Evolutionary conservation across 2,329 filamentous ascomycete species (phyloP), one percentile per base, ranked within the genome.

Genomic region (Aaosphaeria pasadenensis): DNA sequence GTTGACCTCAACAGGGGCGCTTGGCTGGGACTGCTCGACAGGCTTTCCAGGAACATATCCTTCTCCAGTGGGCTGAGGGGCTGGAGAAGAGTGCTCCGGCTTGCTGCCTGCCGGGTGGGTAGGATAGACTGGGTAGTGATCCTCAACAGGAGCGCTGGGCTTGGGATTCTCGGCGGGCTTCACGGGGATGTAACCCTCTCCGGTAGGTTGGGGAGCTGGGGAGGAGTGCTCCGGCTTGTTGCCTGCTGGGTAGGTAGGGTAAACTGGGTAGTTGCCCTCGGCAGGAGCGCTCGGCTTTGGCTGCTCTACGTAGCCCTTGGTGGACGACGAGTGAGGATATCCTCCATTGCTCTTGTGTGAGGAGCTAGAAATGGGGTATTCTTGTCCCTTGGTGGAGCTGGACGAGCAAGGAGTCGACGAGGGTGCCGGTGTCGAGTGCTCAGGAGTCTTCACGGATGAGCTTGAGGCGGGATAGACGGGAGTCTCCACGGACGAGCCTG

Each of bases 181-280:
- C 39, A 36, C 47, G 7, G 43, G 36, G 35, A 17, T 17, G 29
- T 24, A 43, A n/a, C 30, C 42, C 9, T 39, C 38, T 32, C 39
- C 30, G 5, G 43, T 43, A n/a, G 41, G 31, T 35, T 45, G 45
- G 5, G 48, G 49, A 52, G 11, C 46, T 47, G 9, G 17, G 28
- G 9, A 11, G 11, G 11, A 11, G 7, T 41, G 39, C 9, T 46
- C 49, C 9, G 50, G 9, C 11, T 35, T 32, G 35, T 44, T 44
- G 7, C 44, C 36, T 11, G 51, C 52, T 6, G 53, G 51, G 45
- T 60, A 52, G 33, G 33, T 36, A 13, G 33, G 33, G 13, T 36
- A 36, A 9, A 36, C 33, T 11, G 33, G 13, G 13, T 24, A 24
- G 49, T 47, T 53, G 4, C 51, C 54, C 1, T 36, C 38, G 17